phyloP scores from a whole-genome alignment of 192 early-diverging fungal species.

The Dimargaris cristalligena region DNA sequence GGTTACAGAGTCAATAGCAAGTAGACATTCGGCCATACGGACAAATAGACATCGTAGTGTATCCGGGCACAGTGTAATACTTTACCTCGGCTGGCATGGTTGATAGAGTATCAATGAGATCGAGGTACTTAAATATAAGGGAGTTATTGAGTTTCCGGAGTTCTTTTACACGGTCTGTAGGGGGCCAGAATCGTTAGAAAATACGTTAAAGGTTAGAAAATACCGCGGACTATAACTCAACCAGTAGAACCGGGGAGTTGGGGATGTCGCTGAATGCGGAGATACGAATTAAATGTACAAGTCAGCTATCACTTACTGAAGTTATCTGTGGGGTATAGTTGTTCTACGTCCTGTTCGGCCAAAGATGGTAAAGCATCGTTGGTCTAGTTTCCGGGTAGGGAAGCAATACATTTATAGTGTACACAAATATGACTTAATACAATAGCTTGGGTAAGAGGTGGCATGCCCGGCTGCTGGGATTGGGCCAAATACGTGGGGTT shows the following conservation, averaged over 20 bases:
- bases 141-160: constrained; percentile 45
- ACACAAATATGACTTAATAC: background rate
- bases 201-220: too few species aligned
- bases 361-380: constrained; percentile 37
- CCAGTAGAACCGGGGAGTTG: too few species aligned
- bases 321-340: constrained; percentile 43
- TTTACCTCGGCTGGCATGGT: constrained; percentile 33
- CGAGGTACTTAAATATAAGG: constrained; percentile 45
- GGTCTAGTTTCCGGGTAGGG: too few species aligned
- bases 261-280: too few species aligned
- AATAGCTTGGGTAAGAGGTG: background rate
- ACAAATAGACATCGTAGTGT: too few species aligned
- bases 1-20: too few species aligned
- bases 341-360: constrained; percentile 40
- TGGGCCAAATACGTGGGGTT: background rate
- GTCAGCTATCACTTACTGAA: constrained; percentile 5
- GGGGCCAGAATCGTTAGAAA: too few species aligned
- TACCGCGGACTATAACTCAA: too few species aligned
- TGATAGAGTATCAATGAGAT: constrained; percentile 44
- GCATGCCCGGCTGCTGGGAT: background rate
- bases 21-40: too few species aligned
- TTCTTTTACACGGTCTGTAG: constrained; percentile 42
- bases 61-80: too few species aligned
- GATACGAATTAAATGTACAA: too few species aligned
- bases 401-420: background rate